phyloP scores from a whole-genome alignment of 1,139 yeast genomes.

The Yamadazyma blattariae region DNA sequence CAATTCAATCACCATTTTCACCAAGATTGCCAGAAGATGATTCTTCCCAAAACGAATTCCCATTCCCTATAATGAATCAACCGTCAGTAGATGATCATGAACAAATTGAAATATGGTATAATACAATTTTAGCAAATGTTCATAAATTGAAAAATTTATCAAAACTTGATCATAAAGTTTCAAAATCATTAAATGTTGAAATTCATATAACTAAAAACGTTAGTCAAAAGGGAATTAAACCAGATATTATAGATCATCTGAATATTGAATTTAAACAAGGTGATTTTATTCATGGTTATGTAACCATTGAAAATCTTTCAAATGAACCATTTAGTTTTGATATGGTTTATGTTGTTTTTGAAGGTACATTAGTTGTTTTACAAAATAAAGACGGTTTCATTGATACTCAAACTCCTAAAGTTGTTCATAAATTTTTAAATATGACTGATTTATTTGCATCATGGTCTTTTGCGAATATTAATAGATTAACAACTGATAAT shows the following conservation, averaged over 20 bases:
- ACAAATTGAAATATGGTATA: slow-evolving; percentile 38
- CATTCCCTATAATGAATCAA: slow-evolving; percentile 15
- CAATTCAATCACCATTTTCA: slow-evolving; percentile 19
- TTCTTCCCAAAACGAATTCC: slow-evolving; percentile 10
- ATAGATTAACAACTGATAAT: slow-evolving; percentile 41
- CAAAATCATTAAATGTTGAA: slow-evolving; percentile 28
- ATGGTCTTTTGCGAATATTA: slow-evolving; percentile 48
- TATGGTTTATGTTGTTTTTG: slow-evolving; percentile 39
- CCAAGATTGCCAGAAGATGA: slow-evolving; percentile 6
- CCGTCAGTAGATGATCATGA: slow-evolving; percentile 17
- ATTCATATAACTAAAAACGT: slow-evolving; percentile 39
- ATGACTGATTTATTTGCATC: slow-evolving; percentile 48
- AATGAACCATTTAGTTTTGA: slow-evolving; percentile 32
- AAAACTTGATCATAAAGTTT: slow-evolving; percentile 22
- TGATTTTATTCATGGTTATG: slow-evolving; percentile 38
- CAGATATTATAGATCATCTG: slow-evolving; percentile 28
- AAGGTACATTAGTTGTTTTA: slow-evolving; percentile 30
- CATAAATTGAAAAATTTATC: slow-evolving; percentile 38
- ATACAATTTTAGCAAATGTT: slow-evolving; percentile 43
- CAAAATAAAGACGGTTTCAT: slow-evolving; percentile 28
- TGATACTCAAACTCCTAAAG: slow-evolving; percentile 24
- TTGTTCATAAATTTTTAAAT: slow-evolving; percentile 35
- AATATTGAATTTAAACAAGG: slow-evolving; percentile 36
- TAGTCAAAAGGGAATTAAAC: slow-evolving; percentile 40
- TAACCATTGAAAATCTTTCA: slow-evolving; percentile 32